Evolutionary conservation across 148 eudicot species (phyloP), one percentile per base, ranked within the genome.

Genomic region (Rheum nobile): DNA sequence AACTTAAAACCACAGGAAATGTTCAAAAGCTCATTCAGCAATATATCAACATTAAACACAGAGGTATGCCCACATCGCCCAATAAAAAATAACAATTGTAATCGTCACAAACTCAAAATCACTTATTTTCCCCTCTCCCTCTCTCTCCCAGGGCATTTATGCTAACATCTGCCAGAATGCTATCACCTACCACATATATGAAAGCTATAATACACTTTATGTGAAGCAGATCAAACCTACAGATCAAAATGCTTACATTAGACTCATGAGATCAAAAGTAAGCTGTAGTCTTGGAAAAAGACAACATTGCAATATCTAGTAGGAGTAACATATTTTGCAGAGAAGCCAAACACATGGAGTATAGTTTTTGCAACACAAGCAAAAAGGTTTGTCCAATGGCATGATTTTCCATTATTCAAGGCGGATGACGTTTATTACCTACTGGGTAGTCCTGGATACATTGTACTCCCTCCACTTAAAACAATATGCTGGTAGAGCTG

Each of bases 401-500:
- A 65, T 55, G 13, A 55, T 22, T 24, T 55, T 55, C 29, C 29
- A 24, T 55, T 7, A 55, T 24, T 6, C 39, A 65, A 31, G 17
- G 67, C 8, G 6, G 41, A 28, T 65, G 39, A 13, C 10, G 32
- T 65, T 65, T 44, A 76, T 84, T 91, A 94, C 98, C 98, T 88
- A 80, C 98, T 94, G 72, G 98, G 98, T 73, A 94, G 83, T 82
- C 98, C 98, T 75, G 98, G 98, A 82, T 91, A 94, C 97, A 94
- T 94, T 39, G 98, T 91, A 77, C 98, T 94, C 71, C 98, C 98
- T 50, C 98, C 98, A 78, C 98, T 94, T 75, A 94, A 75, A 80
- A 94, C 98, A 71, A 94, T 91, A 77, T 91, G 98, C 76, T 94
- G 98, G 79, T 94, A 94, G 78, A 94, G 97, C 98, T 94, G 97